Conservation (phyloP, 202 grass and related monocot species). For the Carex arenaria region DNA sequence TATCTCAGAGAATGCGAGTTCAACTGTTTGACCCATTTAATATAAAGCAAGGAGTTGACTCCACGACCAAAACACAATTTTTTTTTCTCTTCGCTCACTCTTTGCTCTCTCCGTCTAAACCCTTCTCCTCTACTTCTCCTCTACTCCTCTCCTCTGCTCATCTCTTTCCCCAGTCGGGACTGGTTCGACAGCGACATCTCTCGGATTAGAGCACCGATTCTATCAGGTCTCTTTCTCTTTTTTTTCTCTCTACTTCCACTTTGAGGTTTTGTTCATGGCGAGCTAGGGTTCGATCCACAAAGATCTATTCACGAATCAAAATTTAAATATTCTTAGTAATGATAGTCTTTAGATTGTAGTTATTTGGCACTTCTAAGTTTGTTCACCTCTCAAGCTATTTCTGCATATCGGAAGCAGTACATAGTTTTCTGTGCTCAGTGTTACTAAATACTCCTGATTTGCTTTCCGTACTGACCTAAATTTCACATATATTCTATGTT, state of each 20-base stretch:
- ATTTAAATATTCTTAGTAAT: neutral
- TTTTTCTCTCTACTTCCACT: neutral
- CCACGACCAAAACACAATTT: too few relatives aligned
- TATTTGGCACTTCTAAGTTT: neutral
- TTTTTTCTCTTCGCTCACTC: too few relatives aligned
- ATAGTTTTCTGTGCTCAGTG: neutral
- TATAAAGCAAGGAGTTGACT: too few relatives aligned
- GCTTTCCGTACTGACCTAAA: neutral
- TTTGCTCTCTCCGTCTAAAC: too few relatives aligned
- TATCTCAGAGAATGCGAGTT: too few relatives aligned
- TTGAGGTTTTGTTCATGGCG: neutral
- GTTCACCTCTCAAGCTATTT: neutral
- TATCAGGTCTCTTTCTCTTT: neutral
- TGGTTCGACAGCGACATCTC: conserved; percentile 3
- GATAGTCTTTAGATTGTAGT: neutral
- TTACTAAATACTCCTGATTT: neutral
- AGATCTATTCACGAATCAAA: neutral
- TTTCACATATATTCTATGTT: too few relatives aligned
- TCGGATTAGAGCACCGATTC: neutral
- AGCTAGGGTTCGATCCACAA: conserved; percentile 26
- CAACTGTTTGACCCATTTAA: too few relatives aligned
- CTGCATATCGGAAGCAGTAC: neutral
- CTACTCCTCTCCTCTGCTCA: too few relatives aligned
- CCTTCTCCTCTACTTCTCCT: too few relatives aligned
- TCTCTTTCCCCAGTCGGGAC: neutral